phyloP scores from a whole-genome alignment of 2,329 filamentous ascomycete genomes.

The Ophiocordyceps camponoti-saundersi region DNA sequence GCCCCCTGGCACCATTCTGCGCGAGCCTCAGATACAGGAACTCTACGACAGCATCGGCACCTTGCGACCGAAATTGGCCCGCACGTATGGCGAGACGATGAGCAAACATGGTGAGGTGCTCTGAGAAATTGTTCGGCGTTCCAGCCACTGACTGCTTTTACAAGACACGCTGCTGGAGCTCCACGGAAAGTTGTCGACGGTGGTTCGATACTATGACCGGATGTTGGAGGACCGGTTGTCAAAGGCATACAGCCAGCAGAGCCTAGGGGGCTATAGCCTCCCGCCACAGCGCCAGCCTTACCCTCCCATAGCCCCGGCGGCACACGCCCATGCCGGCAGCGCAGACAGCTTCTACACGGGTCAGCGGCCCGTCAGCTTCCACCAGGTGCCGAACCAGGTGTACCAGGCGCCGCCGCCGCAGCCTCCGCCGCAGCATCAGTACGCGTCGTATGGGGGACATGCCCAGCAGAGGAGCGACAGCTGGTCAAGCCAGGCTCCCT shows the following conservation, averaged over 20 bases:
- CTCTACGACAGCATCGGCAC: slow-evolving; percentile 95
- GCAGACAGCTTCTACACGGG: slow-evolving; percentile 74
- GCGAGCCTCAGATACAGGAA: slow-evolving; percentile 95
- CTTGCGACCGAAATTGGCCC: slow-evolving; percentile 77
- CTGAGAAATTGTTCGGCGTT: background rate
- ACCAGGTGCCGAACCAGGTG: slow-evolving; percentile 3
- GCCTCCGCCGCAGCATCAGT: slow-evolving; percentile 22
- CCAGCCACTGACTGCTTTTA: slow-evolving; percentile 4
- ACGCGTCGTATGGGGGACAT: slow-evolving; percentile 22
- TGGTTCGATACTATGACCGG: slow-evolving; percentile 91
- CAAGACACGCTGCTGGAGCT: slow-evolving; percentile 82
- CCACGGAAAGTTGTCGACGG: slow-evolving; percentile 87
- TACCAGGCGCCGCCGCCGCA: slow-evolving; percentile 7
- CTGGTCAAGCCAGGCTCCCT: slow-evolving; percentile 28
- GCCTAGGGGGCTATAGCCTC: slow-evolving; percentile 45
- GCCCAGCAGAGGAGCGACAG: slow-evolving; percentile 29
- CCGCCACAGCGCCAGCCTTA: slow-evolving; percentile 44
- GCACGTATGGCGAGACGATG: slow-evolving; percentile 97
- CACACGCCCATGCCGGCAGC: slow-evolving; percentile 28
- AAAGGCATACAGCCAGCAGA: slow-evolving; percentile 78
- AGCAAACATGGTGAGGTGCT: slow-evolving; percentile 70
- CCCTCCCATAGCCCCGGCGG: slow-evolving; percentile 45
- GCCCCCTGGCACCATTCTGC: slow-evolving; percentile 84
- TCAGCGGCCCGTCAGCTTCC: slow-evolving; percentile 29
- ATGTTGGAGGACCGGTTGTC: slow-evolving; percentile 95